These are phyloP conservation scores for Scortechinia acanthostroma DNA, from an alignment of 2,329 filamentous ascomycete species.

Conservation along the genomic window DNA sequence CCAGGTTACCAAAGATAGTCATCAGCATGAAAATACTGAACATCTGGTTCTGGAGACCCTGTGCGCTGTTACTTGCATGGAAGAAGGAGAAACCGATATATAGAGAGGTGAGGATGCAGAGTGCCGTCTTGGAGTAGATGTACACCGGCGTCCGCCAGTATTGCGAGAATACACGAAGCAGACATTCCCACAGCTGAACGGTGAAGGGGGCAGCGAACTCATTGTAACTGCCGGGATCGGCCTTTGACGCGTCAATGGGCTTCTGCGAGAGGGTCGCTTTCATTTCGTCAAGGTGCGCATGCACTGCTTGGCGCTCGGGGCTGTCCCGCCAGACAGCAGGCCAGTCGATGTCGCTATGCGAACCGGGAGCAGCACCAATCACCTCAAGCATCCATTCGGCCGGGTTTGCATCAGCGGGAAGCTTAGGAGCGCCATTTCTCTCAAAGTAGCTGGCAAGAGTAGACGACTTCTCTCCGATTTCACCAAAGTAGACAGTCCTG, in stretches of 20 bases:
- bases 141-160: slow-evolving; percentile 88
- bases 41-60: slow-evolving; percentile 70
- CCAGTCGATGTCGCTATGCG: slow-evolving; percentile 59
- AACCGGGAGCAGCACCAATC: slow-evolving; percentile 57
- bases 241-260: slow-evolving; percentile 1
- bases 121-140: slow-evolving; percentile 74
- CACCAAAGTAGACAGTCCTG: slow-evolving; percentile 74
- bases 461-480: slow-evolving; percentile 55
- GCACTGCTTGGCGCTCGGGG: slow-evolving; percentile 29
- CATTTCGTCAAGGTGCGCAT: slow-evolving; percentile 31
- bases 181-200: slow-evolving; percentile 60
- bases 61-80: slow-evolving; percentile 45
- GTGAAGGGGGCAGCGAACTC: slow-evolving; percentile 77
- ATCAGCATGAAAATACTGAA: slow-evolving; percentile 72
- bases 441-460: slow-evolving; percentile 73
- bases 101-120: slow-evolving; percentile 52
- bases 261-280: slow-evolving; percentile 4
- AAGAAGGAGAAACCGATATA: slow-evolving; percentile 63
- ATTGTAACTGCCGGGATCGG: slow-evolving; percentile 41
- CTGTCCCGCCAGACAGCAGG: slow-evolving; percentile 52
- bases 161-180: slow-evolving; percentile 74
- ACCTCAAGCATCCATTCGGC: slow-evolving; percentile 73
- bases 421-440: slow-evolving; percentile 57
- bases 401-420: slow-evolving; percentile 66
- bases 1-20: slow-evolving; percentile 66